Evolutionary conservation across 1,139 yeast species (phyloP).

Genomic region (Kodamaea anthophila): DNA sequence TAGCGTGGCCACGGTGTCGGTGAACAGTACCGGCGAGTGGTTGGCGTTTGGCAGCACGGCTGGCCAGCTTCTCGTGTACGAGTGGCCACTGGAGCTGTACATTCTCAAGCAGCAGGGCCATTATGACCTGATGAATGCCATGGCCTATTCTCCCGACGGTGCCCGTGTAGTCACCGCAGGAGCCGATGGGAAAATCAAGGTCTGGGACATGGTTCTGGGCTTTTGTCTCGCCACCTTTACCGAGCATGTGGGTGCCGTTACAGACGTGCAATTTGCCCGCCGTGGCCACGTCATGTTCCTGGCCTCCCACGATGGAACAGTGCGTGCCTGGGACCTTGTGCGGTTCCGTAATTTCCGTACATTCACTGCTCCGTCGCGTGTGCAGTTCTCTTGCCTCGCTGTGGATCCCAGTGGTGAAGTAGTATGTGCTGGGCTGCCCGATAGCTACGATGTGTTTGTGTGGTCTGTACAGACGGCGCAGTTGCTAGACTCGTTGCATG

Average conservation of each 20-base stretch:
- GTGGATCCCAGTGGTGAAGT: slow-evolving; percentile 98
- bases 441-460: slow-evolving; percentile 82
- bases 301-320: slow-evolving; percentile 91
- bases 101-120: slow-evolving; percentile 96
- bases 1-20: slow-evolving; percentile 73
- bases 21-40: slow-evolving; percentile 93
- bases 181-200: slow-evolving; percentile 94
- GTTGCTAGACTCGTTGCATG: slow-evolving; percentile 76
- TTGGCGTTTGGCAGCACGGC: slow-evolving; percentile 88
- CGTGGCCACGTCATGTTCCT: slow-evolving; percentile 88
- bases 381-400: slow-evolving; percentile 84
- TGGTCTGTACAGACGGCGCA: slow-evolving; percentile 99
- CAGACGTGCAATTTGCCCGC: slow-evolving; percentile 80
- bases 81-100: slow-evolving; percentile 98
- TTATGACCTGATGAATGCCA: slow-evolving; percentile 79
- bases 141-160: slow-evolving; percentile 93
- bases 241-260: slow-evolving; percentile 86
- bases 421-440: slow-evolving; percentile 91
- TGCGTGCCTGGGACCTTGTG: slow-evolving; percentile 92
- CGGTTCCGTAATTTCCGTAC: slow-evolving; percentile 92
- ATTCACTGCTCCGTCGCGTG: slow-evolving; percentile 82
- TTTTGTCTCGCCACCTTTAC: slow-evolving; percentile 88
- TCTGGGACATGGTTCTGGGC: slow-evolving; percentile 93
- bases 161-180: slow-evolving; percentile 87
- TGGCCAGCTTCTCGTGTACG: slow-evolving; percentile 95